Percentiles rank a stretch among this genome's conserved stretches.
These are phyloP conservation scores for Cladosporium sp. DNA, from an alignment of 2,329 filamentous ascomycete genomes.

Conservation along the genomic window DNA sequence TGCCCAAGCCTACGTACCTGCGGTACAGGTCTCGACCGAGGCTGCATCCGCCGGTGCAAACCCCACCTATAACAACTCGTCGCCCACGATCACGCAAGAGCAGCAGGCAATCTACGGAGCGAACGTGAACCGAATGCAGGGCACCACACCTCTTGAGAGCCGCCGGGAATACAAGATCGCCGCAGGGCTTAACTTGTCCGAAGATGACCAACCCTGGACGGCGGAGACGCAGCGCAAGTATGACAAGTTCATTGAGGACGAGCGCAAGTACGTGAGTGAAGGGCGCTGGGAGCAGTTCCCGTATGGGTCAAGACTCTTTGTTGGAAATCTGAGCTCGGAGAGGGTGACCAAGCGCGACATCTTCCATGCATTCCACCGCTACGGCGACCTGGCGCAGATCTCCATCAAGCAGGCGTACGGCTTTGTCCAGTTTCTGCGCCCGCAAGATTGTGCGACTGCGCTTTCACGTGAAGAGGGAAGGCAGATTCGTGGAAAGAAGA, in stretches of 20 bases:
- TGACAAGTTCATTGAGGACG: conserved; percentile 66
- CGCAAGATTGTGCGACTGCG: conserved; percentile 66
- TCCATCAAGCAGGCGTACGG: conserved; percentile 96
- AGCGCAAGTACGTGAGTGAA: conserved; percentile 68
- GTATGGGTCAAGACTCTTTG: conserved; percentile 69
- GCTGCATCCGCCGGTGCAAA: background rate
- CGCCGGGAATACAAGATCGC: conserved; percentile 24
- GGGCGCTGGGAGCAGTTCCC: conserved; percentile 79
- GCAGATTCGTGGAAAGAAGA: conserved; percentile 80
- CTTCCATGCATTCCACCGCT: conserved; percentile 81
- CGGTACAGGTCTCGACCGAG: conserved; percentile 10
- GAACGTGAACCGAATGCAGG: conserved; percentile 5
- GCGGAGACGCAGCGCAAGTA: conserved; percentile 60
- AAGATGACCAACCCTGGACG: conserved; percentile 47
- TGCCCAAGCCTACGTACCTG: conserved; percentile 16
- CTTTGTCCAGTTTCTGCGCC: conserved; percentile 86
- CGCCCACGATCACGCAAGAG: conserved; percentile 5
- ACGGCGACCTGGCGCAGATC: conserved; percentile 85
- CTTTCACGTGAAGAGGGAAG: conserved; percentile 73
- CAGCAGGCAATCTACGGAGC: conserved; percentile 6
- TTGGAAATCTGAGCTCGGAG: conserved; percentile 90
- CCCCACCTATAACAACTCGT: background rate
- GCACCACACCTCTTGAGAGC: conserved; percentile 22
- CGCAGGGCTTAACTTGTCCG: conserved; percentile 27
- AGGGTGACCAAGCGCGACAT: conserved; percentile 90